phyloP scores from a whole-genome alignment of 192 early-diverging fungal species.

The Irineochytrium annulatum region DNA sequence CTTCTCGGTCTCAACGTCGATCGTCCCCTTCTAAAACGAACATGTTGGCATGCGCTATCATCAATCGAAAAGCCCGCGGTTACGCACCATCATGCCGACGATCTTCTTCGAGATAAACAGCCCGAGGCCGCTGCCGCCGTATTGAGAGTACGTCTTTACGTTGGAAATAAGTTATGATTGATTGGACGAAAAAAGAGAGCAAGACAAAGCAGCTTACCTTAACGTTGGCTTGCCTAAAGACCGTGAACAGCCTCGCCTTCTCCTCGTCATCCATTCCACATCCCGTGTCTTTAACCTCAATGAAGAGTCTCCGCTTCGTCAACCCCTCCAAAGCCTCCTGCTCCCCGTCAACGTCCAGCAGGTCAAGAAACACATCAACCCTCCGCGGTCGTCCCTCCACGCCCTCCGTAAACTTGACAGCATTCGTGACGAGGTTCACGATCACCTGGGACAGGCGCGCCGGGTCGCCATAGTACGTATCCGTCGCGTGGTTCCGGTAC shows the following conservation, averaged over 20 bases:
- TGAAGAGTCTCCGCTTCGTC: no score
- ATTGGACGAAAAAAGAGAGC: constrained; percentile 8
- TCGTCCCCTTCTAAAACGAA: constrained; percentile 31
- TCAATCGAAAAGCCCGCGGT: neutral
- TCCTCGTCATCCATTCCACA: constrained; percentile 32
- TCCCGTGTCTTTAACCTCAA: constrained; percentile 29
- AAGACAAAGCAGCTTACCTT: no score
- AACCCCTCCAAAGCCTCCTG: no score
- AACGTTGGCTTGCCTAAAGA: neutral
- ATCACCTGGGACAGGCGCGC: constrained; percentile 42
- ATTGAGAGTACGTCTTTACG: constrained; percentile 34
- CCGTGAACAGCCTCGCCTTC: constrained; percentile 15
- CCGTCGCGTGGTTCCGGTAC: no score
- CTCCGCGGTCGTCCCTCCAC: constrained; percentile 9
- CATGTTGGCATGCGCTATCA: no score
- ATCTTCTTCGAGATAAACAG: constrained; percentile 44
- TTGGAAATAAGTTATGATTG: constrained; percentile 28
- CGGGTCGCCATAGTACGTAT: constrained; percentile 49
- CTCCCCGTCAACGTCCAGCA: no score
- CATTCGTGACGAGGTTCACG: constrained; percentile 54
- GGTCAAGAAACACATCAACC: no score
- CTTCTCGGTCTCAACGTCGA: constrained; percentile 33
- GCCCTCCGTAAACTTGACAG: constrained; percentile 51
- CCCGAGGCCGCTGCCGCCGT: constrained; percentile 45
- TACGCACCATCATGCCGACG: constrained; percentile 31